Base-by-base conservation (phyloP, 805 yeast genomes). In the Priceomyces carsonii region DNA sequence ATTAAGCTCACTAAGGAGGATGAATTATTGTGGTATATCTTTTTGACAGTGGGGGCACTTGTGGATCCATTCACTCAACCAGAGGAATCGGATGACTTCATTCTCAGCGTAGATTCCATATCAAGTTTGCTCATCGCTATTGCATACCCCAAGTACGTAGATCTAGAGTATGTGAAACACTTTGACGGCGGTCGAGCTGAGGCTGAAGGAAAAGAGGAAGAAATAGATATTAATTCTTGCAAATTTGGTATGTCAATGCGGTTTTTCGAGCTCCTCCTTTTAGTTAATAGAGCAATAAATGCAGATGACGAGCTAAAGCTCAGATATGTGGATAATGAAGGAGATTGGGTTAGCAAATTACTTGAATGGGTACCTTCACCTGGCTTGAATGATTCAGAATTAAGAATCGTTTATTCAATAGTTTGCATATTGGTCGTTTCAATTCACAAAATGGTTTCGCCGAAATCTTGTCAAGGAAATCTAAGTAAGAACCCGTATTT, bases 1-100 rank as follows among this genome's bases (percentile, higher is more conserved):
- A 39, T 55, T 7, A 37, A 44, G 6, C 26, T 55, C 3, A 40
- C 44, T 8, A 39, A 40, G n/a, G 35, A 38, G 3, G 53, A 52
- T 25, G 32, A 33, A 10, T 32, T 39, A 22, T 35, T 47, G 17
- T 26, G 36, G n/a, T 47, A 41, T 18, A 42, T 49, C 8, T 57
- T 52, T 37, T 27, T 33, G n/a, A 47, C 50, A 1, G 41, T 45
- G 5, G 42, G 48, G 12, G 49, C 59, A n/a, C 39, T 57, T 5
- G 55, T 71, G 36, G 90, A 84, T 52, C 87, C 89, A 2, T 64
- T 72, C 46, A 80, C 89, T 1, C 87, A 82, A 46, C 89, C 93
- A 0, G 70, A 73, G 18, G 85, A 81, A 26, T 70, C 69, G 16
- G 83, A 78, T 37, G 55, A 61, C 8, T 59, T 66, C 35, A 61